Conservation (phyloP, 2,329 filamentous ascomycete genomes). For the Epichloe hybrida region DNA sequence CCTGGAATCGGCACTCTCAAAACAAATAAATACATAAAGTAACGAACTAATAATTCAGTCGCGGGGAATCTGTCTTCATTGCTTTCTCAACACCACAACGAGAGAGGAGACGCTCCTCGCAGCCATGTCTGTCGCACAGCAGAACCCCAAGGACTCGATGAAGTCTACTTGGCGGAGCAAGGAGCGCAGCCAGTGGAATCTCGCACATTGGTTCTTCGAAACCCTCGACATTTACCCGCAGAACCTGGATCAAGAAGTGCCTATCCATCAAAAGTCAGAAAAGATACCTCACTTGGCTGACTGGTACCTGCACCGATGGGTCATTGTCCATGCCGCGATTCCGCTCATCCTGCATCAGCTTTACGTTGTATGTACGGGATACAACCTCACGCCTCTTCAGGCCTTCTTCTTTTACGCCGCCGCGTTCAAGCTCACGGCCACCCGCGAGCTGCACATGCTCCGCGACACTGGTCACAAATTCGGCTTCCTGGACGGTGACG, state of each 20-base stretch:
- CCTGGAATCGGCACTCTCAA: too few relatives aligned
- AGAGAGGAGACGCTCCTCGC: too few relatives aligned
- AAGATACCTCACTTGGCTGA: conserved; percentile 1
- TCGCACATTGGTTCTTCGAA: conserved; percentile 5
- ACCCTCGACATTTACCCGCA: neutral
- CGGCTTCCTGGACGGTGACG: conserved; percentile 6
- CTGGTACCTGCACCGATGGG: conserved; percentile 4
- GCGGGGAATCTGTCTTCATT: too few relatives aligned
- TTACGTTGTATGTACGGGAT: conserved; percentile 3
- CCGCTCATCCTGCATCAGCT: conserved; percentile 4
- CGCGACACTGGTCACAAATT: conserved; percentile 1
- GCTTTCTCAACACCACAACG: too few relatives aligned
- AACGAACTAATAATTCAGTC: too few relatives aligned
- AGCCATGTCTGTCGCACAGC: too few relatives aligned
- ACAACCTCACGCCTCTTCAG: conserved; percentile 3
- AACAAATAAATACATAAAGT: too few relatives aligned
- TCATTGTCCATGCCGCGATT: conserved; percentile 3
- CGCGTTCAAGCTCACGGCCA: conserved; percentile 4
- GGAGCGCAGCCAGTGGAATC: conserved; percentile 4
- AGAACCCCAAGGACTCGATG: conserved; percentile 4
- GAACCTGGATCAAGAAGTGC: conserved; percentile 2
- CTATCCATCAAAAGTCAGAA: conserved; percentile 4
- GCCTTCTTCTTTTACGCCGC: conserved; percentile 2
- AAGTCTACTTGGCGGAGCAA: conserved; percentile 5
- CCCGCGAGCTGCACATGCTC: conserved; percentile 2